These are phyloP conservation scores for Penicillium sp. DNA, from an alignment of 2,329 filamentous ascomycete genomes.

Conservation along the genomic window DNA sequence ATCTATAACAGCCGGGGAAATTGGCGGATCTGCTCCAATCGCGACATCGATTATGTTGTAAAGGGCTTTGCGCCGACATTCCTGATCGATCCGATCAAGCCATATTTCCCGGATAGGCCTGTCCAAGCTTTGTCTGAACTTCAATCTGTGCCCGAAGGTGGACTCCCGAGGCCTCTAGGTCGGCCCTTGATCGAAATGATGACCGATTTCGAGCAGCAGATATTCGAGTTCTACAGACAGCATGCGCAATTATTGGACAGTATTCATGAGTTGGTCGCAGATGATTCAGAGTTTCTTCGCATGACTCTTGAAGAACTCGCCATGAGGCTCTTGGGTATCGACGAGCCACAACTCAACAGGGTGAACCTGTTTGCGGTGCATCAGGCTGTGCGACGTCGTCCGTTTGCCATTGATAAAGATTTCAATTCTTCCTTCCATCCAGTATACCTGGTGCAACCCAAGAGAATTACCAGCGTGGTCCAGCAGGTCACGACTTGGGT, in stretches of 20 bases:
- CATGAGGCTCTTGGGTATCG: constrained; percentile 38
- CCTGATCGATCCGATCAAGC: constrained; percentile 52
- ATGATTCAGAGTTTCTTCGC: constrained; percentile 39
- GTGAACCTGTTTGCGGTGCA: constrained; percentile 43
- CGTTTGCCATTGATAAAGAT: constrained; percentile 43
- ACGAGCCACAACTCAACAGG: constrained; percentile 35
- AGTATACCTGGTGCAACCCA: constrained; percentile 56
- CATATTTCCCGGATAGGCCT: constrained; percentile 53
- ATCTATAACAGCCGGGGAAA: constrained; percentile 50
- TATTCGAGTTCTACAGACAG: constrained; percentile 40
- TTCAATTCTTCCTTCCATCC: constrained; percentile 39
- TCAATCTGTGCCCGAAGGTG: constrained; percentile 46
- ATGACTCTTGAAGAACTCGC: constrained; percentile 46
- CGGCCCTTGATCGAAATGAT: constrained; percentile 43
- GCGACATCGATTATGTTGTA: constrained; percentile 53
- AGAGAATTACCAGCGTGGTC: constrained; percentile 53
- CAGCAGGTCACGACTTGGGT: constrained; percentile 60
- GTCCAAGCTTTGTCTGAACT: constrained; percentile 35
- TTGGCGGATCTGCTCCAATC: constrained; percentile 45
- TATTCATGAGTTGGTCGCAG: constrained; percentile 44
- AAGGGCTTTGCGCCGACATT: constrained; percentile 53
- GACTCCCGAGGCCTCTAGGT: constrained; percentile 45
- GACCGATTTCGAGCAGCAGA: constrained; percentile 38
- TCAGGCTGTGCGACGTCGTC: constrained; percentile 34
- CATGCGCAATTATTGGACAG: constrained; percentile 41